These are phyloP conservation scores for Podaxis sp. DNA, from an alignment of 768 basidiomycete genomes.

Conservation along the genomic window DNA sequence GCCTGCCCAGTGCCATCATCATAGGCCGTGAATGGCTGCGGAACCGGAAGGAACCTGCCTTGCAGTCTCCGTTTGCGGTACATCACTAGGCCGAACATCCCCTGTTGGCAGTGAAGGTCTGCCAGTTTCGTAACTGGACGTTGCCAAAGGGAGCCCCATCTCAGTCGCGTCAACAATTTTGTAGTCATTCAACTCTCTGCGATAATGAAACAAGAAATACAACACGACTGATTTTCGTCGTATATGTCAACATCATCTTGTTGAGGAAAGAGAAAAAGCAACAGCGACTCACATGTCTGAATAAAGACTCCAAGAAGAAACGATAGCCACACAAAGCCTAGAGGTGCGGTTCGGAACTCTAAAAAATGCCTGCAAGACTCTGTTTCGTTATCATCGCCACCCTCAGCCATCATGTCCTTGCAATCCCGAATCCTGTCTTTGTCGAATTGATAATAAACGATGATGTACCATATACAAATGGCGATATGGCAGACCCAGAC, in stretches of 20 bases:
- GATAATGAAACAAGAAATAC: conserved; percentile 8
- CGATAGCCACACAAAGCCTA: conserved; percentile 8
- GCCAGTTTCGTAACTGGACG: neutral
- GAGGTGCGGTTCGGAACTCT: neutral
- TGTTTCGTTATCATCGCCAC: neutral
- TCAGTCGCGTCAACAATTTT: neutral
- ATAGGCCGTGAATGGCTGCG: neutral
- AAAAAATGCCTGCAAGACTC: neutral
- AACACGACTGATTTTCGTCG: neutral
- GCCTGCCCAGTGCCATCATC: neutral
- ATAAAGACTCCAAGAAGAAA: conserved; percentile 2
- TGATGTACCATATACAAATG: conserved; percentile 7
- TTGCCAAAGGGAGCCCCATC: neutral
- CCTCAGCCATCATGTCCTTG: neutral
- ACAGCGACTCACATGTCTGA: neutral
- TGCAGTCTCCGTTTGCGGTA: neutral
- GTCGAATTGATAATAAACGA: neutral
- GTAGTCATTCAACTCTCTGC: neutral
- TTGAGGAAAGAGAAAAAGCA: neutral
- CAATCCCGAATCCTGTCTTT: conserved; percentile 3
- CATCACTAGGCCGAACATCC: neutral
- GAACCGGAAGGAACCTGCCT: neutral
- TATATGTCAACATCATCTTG: neutral
- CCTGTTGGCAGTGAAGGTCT: neutral
- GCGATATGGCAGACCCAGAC: conserved; percentile 12